Conservation (phyloP, 2,329 filamentous ascomycete genomes). For the Bipolaris bicolor region DNA sequence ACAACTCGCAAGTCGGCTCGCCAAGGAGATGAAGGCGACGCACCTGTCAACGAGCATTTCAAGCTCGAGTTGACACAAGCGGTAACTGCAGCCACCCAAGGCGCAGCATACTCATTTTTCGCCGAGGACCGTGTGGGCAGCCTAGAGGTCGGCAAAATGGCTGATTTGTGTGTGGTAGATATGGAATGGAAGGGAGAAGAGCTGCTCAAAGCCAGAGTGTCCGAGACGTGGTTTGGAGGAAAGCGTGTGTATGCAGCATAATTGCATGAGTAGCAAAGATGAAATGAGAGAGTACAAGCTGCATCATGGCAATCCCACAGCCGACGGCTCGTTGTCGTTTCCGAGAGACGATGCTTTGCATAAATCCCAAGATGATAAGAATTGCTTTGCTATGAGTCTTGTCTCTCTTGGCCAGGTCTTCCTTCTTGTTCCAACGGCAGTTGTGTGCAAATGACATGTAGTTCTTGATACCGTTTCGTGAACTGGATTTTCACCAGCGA, state of each 20-base stretch:
- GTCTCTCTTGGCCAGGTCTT: background rate
- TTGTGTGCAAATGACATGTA: background rate
- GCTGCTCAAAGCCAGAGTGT: slow-evolving; percentile 55
- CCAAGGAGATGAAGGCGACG: slow-evolving; percentile 51
- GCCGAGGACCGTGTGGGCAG: slow-evolving; percentile 62
- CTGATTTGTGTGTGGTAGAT: slow-evolving; percentile 64
- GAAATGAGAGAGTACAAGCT: background rate
- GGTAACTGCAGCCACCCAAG: slow-evolving; percentile 60
- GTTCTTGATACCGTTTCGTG: background rate
- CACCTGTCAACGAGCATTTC: slow-evolving; percentile 60
- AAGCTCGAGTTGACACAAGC: slow-evolving; percentile 61
- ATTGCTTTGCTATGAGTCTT: background rate
- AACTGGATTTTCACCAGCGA: background rate
- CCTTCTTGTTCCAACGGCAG: no score
- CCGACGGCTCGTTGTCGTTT: no score
- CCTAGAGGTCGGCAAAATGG: slow-evolving; percentile 59
- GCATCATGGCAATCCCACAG: background rate
- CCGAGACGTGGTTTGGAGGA: slow-evolving; percentile 63
- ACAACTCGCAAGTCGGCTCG: slow-evolving; percentile 63
- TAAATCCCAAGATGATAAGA: background rate
- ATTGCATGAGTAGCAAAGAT: background rate
- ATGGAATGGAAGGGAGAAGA: slow-evolving; percentile 57
- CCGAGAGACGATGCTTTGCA: background rate
- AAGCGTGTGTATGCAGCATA: slow-evolving; percentile 30
- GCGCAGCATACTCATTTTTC: slow-evolving; percentile 65